phyloP scores from a whole-genome alignment of 805 yeast species.

The Isabelozyma heimii region DNA sequence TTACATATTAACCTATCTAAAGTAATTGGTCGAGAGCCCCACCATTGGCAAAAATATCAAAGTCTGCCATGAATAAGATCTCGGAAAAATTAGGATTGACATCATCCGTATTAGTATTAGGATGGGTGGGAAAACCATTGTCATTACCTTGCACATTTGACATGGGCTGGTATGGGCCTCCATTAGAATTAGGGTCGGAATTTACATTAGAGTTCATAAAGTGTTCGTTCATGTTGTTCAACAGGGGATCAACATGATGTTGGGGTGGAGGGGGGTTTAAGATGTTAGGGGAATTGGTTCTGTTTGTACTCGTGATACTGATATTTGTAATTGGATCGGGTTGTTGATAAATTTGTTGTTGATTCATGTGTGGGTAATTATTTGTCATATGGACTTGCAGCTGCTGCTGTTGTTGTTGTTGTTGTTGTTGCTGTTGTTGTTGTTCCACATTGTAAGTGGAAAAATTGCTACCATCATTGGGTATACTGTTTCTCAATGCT shows the following conservation, averaged over 20 bases:
- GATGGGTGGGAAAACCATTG: not conserved
- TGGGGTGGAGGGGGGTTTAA: not conserved
- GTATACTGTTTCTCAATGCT: slow-evolving; percentile 14
- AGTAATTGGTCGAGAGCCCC: not conserved
- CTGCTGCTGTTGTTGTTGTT: not conserved
- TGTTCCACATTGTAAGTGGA: not conserved
- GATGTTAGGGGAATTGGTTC: not conserved
- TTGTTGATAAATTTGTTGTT: not conserved
- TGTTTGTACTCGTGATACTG: not conserved
- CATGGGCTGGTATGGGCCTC: too few species aligned
- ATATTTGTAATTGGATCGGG: not conserved
- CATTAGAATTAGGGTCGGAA: not conserved
- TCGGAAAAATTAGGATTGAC: not conserved
- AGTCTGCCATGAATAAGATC: not conserved
- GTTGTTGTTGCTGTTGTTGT: not conserved
- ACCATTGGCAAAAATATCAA: not conserved
- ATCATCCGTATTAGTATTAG: not conserved
- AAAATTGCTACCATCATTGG: not conserved
- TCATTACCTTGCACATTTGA: not conserved
- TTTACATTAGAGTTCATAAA: not conserved
- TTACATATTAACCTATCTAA: not conserved
- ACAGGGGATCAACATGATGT: not conserved
- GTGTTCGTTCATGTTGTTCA: not conserved
- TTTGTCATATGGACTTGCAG: not conserved
- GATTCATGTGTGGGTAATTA: not conserved